Conservation (phyloP, 2,329 filamentous ascomycete species). For the Aspergillus aculeatinus region DNA sequence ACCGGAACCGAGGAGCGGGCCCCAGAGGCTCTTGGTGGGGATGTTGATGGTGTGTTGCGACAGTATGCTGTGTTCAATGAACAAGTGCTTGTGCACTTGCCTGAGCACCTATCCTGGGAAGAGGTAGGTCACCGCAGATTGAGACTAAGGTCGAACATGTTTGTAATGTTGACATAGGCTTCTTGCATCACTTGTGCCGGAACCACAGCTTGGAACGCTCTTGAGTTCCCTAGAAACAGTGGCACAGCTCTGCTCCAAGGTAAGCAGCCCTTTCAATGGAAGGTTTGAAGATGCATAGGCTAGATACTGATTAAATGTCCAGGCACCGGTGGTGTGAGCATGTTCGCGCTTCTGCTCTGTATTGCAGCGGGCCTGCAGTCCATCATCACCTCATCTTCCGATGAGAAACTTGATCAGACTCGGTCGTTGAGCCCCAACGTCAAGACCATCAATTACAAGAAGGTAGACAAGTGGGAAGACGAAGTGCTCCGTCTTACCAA, state of each 20-base stretch:
- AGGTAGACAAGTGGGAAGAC: neutral
- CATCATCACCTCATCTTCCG: conserved; percentile 48
- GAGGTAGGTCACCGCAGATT: conserved; percentile 29
- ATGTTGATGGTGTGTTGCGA: conserved; percentile 36
- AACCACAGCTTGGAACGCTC: conserved; percentile 44
- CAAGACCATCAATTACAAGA: conserved; percentile 43
- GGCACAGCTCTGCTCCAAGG: conserved; percentile 10
- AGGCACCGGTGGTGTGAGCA: conserved; percentile 46
- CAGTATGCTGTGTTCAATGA: conserved; percentile 41
- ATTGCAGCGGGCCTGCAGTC: conserved; percentile 47
- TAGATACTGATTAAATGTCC: conserved; percentile 19
- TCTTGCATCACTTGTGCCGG: conserved; percentile 39
- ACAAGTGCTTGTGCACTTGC: conserved; percentile 35
- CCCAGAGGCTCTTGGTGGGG: conserved; percentile 26
- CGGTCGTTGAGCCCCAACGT: conserved; percentile 42
- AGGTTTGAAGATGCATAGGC: neutral
- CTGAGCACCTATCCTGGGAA: conserved; percentile 21
- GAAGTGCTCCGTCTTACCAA: neutral
- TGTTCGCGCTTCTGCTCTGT: conserved; percentile 41
- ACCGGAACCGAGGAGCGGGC: conserved; percentile 12
- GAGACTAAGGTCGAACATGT: neutral
- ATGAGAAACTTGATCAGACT: conserved; percentile 26
- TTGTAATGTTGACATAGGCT: neutral
- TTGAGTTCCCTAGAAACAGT: conserved; percentile 34
- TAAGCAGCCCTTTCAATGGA: neutral